A percentile compares a stretch with the other conserved stretches of the same genome.
Conservation (phyloP, 495 filamentous ascomycete species). For the Extremus antarcticus region DNA sequence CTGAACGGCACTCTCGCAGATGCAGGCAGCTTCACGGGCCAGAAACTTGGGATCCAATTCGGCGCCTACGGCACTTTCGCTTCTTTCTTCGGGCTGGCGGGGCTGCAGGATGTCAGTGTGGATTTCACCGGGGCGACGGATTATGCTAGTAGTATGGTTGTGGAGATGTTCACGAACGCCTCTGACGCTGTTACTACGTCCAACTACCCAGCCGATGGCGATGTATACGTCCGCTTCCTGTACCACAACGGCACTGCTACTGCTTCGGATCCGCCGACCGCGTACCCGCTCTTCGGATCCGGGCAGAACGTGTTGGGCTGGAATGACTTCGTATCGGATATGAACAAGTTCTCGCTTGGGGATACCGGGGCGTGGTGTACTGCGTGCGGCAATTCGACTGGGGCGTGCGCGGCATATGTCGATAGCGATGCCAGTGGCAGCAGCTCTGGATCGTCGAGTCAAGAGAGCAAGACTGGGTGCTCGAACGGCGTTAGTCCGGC, state of each 20-base stretch:
- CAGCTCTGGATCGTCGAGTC: not conserved
- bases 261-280: conserved; percentile 34
- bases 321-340: conserved; percentile 47
- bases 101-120: conserved; percentile 41
- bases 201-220: conserved; percentile 40
- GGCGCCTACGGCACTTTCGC: conserved; percentile 62
- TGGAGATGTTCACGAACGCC: conserved; percentile 62
- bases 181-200: conserved; percentile 28
- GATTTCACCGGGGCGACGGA: conserved; percentile 62
- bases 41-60: conserved; percentile 54
- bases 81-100: conserved; percentile 63
- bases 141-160: conserved; percentile 56
- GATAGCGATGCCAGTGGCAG: not conserved
- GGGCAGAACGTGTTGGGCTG: conserved; percentile 46
- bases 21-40: conserved; percentile 27
- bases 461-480: not conserved
- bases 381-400: conserved; percentile 50
- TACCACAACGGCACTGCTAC: conserved; percentile 65
- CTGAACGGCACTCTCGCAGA: conserved; percentile 42
- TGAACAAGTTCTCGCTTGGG: conserved; percentile 50
- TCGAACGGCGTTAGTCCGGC: conserved; percentile 31
- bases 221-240: conserved; percentile 64
- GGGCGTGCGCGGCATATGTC: conserved; percentile 44
- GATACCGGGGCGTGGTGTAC: conserved; percentile 57
- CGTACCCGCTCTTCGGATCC: conserved; percentile 56